These are phyloP conservation scores for Pseudogymnoascus sp. DNA, from an alignment of 2,329 filamentous ascomycete genomes.

Conservation along the genomic window DNA sequence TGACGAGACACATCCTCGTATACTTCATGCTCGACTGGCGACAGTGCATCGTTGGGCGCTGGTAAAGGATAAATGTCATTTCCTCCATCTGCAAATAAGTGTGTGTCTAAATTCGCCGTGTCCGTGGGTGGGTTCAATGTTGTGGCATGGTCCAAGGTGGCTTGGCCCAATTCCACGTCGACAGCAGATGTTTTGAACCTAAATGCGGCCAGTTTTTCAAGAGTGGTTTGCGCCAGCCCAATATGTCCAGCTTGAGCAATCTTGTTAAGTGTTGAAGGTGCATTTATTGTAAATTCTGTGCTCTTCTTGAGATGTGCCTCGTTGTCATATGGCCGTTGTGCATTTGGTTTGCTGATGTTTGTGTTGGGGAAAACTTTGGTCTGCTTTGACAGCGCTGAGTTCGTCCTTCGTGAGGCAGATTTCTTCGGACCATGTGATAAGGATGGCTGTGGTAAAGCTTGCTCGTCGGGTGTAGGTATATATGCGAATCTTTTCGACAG, in stretches of 20 bases:
- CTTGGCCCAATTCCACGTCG: neutral
- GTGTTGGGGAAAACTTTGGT: slow-evolving; percentile 18
- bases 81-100: neutral
- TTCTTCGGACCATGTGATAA: slow-evolving; percentile 13
- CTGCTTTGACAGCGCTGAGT: slow-evolving; percentile 10
- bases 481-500: neutral
- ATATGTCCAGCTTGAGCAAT: slow-evolving; percentile 17
- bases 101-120: neutral
- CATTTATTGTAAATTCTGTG: neutral
- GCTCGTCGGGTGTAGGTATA: neutral
- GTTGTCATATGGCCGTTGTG: neutral
- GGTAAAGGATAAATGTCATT: neutral
- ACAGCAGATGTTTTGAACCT: neutral
- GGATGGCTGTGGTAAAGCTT: neutral
- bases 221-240: slow-evolving; percentile 19
- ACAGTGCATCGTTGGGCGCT: neutral
- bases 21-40: neutral
- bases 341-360: slow-evolving; percentile 20
- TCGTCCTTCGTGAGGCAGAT: slow-evolving; percentile 8
- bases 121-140: neutral
- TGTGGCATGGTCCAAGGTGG: neutral
- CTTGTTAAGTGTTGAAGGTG: slow-evolving; percentile 16
- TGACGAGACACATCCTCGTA: neutral
- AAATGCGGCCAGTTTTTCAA: slow-evolving; percentile 22
- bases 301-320: neutral